Evolutionary conservation across 345 rosid genomes (phyloP), one percentile per base, ranked within the genome.

Genomic region (Passiflora organensis): DNA sequence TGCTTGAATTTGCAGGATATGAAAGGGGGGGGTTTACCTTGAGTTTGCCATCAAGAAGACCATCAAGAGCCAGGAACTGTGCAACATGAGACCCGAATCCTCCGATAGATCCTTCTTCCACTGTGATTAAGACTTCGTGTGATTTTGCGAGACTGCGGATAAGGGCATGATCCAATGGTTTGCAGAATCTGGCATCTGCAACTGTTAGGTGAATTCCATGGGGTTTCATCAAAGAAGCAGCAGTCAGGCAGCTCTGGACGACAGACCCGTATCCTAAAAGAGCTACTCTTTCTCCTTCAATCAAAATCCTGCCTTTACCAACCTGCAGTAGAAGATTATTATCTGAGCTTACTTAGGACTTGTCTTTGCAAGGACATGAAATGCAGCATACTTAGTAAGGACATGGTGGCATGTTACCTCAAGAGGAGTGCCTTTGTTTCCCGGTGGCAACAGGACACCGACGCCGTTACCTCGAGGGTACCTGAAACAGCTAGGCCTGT

Each of bases 51-150:
- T 89, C 96, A 1, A 93, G 95, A 59, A 86, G 91, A 52, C 95
- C 96, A 55, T 86, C 78, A 1, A 89, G 91, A 16, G 99, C 93
- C 18, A 93, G 78, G 74, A 93, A 93, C 68, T 93, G 99, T 16
- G 83, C 96, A 1, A 93, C 96, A 16, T 89, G 99, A 45, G 96
- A 93, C 48, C 98, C 94, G 25, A 91, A 91, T 34, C 98, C 98
- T 20, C 98, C 98, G 13, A 86, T 81, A 0, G 98, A 91, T 51
- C 99, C 99, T 81, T 93, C 96, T 72, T 93, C 99, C 0, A 93
- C 91, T 0, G 99, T 93, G 24, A 93, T 82, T 53, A 93, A 56
- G 0, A 82, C 73, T 57, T 93, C 95, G 1, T 93, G 96, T 5
- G 95, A 78, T 59, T 80, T 93, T 39, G 95, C 87, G 12, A 93